phyloP scores from a whole-genome alignment of 2,329 filamentous ascomycete genomes.

The Triangularia verruculosa region DNA sequence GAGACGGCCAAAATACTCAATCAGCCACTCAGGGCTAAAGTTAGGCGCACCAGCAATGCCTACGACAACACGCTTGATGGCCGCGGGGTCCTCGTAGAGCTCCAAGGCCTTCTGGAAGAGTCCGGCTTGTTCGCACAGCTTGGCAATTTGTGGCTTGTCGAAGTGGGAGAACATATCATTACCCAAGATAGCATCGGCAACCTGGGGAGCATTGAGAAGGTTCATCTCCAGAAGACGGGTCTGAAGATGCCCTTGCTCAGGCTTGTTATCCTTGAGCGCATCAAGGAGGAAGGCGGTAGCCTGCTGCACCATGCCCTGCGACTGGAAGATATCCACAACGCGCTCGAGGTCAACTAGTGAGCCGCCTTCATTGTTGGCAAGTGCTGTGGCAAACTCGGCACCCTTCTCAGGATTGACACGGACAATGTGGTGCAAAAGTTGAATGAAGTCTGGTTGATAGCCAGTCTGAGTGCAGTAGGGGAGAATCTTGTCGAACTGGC shows the following conservation, averaged over 20 bases:
- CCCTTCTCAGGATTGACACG: conserved; percentile 90
- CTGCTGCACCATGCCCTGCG: conserved; percentile 95
- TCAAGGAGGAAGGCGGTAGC: conserved; percentile 97
- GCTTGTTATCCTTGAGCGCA: conserved; percentile 89
- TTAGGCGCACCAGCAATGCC: conserved; percentile 80
- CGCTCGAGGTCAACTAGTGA: conserved; percentile 89
- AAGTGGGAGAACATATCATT: conserved; percentile 99
- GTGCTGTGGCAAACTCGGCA: conserved; percentile 86
- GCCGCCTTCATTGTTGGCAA: conserved; percentile 85
- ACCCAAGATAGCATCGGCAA: conserved; percentile 93
- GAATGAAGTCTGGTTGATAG: conserved; percentile 94
- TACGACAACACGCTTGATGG: conserved; percentile 85
- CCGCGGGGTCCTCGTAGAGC: conserved; percentile 85
- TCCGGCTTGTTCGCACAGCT: conserved; percentile 89
- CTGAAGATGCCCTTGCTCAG: conserved; percentile 89
- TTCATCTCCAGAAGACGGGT: conserved; percentile 98
- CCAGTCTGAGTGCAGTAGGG: conserved; percentile 81
- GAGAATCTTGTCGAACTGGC: conserved; percentile 95
- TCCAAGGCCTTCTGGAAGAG: conserved; percentile 85
- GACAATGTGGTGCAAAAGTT: conserved; percentile 87
- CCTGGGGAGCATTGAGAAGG: conserved; percentile 90
- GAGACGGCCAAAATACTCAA: conserved; percentile 88
- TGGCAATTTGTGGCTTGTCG: conserved; percentile 83
- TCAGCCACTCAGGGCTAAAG: conserved; percentile 86
- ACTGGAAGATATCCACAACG: conserved; percentile 96